Conservation (phyloP, 2,329 filamentous ascomycete genomes). For the Diaporthe amygdali region DNA sequence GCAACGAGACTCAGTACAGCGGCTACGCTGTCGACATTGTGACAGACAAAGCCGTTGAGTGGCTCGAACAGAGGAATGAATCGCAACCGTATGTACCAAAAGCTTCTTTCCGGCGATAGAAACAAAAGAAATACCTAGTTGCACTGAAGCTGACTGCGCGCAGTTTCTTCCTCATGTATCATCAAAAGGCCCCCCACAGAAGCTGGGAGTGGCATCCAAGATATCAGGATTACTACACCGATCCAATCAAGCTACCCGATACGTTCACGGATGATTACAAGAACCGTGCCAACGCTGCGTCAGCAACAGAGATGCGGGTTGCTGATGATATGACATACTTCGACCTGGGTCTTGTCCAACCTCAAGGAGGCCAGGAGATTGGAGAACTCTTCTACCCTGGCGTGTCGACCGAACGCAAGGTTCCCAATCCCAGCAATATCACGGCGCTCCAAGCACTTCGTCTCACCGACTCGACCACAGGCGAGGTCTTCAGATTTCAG, state of each 20-base stretch:
- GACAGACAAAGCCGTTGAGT: slow-evolving; percentile 53
- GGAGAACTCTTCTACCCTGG: slow-evolving; percentile 29
- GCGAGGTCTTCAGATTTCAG: slow-evolving; percentile 50
- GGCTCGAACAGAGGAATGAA: slow-evolving; percentile 40
- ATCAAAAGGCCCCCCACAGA: slow-evolving; percentile 60
- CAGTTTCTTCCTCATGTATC: slow-evolving; percentile 59
- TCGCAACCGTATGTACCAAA: slow-evolving; percentile 37
- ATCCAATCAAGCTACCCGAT: slow-evolving; percentile 52
- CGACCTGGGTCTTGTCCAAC: slow-evolving; percentile 56
- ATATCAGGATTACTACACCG: slow-evolving; percentile 53
- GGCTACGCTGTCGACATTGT: slow-evolving; percentile 60
- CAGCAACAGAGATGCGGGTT: slow-evolving; percentile 55
- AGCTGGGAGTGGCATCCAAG: slow-evolving; percentile 56
- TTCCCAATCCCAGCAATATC: slow-evolving; percentile 35
- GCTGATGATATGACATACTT: slow-evolving; percentile 56
- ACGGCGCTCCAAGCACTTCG: slow-evolving; percentile 31
- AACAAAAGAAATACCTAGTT: too few relatives aligned
- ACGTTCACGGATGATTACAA: slow-evolving; percentile 61
- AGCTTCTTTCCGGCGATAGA: too few relatives aligned
- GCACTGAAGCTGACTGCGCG: background rate
- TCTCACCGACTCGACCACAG: slow-evolving; percentile 52
- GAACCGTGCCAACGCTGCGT: slow-evolving; percentile 55
- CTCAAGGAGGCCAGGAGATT: slow-evolving; percentile 48
- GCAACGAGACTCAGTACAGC: slow-evolving; percentile 34
- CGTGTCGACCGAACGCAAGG: slow-evolving; percentile 40